These are phyloP conservation scores for Aspergillus ochraceoroseus DNA, from an alignment of 2,329 filamentous ascomycete species.

Conservation along the genomic window DNA sequence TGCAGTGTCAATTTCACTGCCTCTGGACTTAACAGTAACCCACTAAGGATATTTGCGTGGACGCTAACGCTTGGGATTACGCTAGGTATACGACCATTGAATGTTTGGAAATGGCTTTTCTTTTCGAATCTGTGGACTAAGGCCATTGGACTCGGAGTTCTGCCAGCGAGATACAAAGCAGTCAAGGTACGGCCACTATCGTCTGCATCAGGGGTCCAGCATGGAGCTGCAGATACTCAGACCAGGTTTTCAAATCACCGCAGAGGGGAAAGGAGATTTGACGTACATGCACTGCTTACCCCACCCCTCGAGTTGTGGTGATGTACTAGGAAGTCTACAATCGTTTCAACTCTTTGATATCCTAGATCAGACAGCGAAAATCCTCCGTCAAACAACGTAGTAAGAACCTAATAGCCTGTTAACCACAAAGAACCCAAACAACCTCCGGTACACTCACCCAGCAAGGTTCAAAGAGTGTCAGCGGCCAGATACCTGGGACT, in stretches of 20 bases:
- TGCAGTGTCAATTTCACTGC: background rate
- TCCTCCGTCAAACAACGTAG: conserved; percentile 8
- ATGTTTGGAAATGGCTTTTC: conserved; percentile 1
- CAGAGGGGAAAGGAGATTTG: too few relatives aligned
- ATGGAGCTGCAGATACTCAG: too few relatives aligned
- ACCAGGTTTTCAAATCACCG: too few relatives aligned
- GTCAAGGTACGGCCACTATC: conserved; percentile 1
- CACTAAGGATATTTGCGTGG: conserved; percentile 6
- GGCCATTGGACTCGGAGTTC: background rate
- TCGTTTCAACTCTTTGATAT: too few relatives aligned
- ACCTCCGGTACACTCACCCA: too few relatives aligned
- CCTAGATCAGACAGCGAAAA: conserved; percentile 4
- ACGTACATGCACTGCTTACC: too few relatives aligned
- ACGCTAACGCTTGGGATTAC: conserved; percentile 3
- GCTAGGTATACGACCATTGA: conserved; percentile 6
- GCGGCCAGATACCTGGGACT: conserved; percentile 27
- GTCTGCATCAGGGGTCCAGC: conserved; percentile 3
- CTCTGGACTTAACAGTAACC: conserved; percentile 6
- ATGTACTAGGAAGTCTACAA: too few relatives aligned
- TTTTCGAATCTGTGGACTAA: conserved; percentile 1
- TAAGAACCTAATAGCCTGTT: conserved; percentile 10
- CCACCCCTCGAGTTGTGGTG: too few relatives aligned
- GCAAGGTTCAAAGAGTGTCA: conserved; percentile 23
- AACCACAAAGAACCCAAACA: too few relatives aligned
- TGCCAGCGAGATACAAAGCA: conserved; percentile 1